Conservation (phyloP, 495 filamentous ascomycete genomes). For the Penicillium flavigenum region DNA sequence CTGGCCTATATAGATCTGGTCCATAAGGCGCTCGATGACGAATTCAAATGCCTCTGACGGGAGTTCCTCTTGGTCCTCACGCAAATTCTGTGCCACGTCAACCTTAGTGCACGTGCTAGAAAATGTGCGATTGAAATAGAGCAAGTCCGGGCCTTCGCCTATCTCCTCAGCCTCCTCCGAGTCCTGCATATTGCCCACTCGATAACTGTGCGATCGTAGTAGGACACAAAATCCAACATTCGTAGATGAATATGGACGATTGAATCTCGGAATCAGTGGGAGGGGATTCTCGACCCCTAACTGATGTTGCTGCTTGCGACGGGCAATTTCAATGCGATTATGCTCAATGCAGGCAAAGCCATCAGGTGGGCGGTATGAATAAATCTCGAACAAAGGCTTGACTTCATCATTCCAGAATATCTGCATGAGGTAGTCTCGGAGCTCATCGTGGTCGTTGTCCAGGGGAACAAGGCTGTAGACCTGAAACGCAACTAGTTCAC, state of each 20-base stretch:
- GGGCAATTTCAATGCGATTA: conserved; percentile 25
- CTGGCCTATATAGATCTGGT: conserved; percentile 13
- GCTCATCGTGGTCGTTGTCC: conserved; percentile 21
- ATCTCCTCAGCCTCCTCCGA: background rate
- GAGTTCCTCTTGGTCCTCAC: background rate
- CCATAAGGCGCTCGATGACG: conserved; percentile 7
- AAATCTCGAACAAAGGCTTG: conserved; percentile 25
- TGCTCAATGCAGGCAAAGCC: conserved; percentile 27
- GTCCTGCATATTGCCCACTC: conserved; percentile 14
- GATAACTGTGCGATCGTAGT: conserved; percentile 22
- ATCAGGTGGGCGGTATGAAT: conserved; percentile 22
- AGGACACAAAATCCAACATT: conserved; percentile 17
- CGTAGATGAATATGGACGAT: background rate
- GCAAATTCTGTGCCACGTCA: conserved; percentile 2
- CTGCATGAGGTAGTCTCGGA: conserved; percentile 23
- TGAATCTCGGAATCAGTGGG: conserved; percentile 17
- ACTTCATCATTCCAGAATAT: conserved; percentile 13
- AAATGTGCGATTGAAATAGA: conserved; percentile 21
- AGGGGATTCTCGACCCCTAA: conserved; percentile 12
- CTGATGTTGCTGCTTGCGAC: conserved; percentile 24
- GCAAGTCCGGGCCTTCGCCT: conserved; percentile 17
- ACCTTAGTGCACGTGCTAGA: conserved; percentile 8
- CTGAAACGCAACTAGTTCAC: conserved; percentile 15
- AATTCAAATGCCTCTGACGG: conserved; percentile 14
- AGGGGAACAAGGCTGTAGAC: conserved; percentile 28